A percentile compares a stretch with the other conserved stretches of the same genome.
Conservation (phyloP, 2,329 filamentous ascomycete species). For the Fusarium marasasianum region DNA sequence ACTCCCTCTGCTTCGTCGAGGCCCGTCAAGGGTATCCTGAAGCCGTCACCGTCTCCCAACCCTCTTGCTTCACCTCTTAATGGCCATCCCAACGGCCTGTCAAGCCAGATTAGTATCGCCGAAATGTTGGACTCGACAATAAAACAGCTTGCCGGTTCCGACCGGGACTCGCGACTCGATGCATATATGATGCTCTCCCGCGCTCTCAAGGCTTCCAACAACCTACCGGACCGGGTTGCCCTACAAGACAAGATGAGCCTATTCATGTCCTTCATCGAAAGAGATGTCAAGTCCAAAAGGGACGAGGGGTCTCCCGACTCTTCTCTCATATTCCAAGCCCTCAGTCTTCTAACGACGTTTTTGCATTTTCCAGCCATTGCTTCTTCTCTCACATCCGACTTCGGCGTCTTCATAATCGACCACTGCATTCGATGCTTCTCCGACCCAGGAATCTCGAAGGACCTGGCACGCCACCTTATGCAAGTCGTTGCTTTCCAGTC, state of each 20-base stretch:
- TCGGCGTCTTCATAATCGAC: slow-evolving; percentile 82
- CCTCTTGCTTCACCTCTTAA: slow-evolving; percentile 53
- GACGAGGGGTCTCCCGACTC: slow-evolving; percentile 67
- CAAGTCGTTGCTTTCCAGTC: slow-evolving; percentile 83
- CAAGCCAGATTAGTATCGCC: slow-evolving; percentile 66
- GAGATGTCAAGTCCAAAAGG: slow-evolving; percentile 76
- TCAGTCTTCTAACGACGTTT: slow-evolving; percentile 81
- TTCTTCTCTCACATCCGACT: slow-evolving; percentile 77
- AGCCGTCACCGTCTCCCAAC: slow-evolving; percentile 66
- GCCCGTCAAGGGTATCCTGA: slow-evolving; percentile 78
- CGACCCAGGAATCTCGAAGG: slow-evolving; percentile 75
- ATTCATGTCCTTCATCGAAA: slow-evolving; percentile 82
- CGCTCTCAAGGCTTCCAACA: slow-evolving; percentile 82
- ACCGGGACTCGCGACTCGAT: slow-evolving; percentile 79
- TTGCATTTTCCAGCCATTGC: slow-evolving; percentile 78
- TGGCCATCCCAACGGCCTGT: slow-evolving; percentile 53
- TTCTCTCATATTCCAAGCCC: slow-evolving; percentile 78
- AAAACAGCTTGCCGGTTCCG: slow-evolving; percentile 79
- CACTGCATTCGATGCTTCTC: slow-evolving; percentile 79
- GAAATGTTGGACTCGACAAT: slow-evolving; percentile 87
- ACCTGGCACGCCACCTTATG: slow-evolving; percentile 80
- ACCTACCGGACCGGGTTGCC: slow-evolving; percentile 77
- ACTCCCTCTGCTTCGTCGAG: slow-evolving; percentile 53
- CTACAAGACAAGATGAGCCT: slow-evolving; percentile 79
- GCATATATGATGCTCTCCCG: slow-evolving; percentile 84